Base-by-base conservation (phyloP, 148 eudicot species). In the Dianthus caryophyllus region DNA sequence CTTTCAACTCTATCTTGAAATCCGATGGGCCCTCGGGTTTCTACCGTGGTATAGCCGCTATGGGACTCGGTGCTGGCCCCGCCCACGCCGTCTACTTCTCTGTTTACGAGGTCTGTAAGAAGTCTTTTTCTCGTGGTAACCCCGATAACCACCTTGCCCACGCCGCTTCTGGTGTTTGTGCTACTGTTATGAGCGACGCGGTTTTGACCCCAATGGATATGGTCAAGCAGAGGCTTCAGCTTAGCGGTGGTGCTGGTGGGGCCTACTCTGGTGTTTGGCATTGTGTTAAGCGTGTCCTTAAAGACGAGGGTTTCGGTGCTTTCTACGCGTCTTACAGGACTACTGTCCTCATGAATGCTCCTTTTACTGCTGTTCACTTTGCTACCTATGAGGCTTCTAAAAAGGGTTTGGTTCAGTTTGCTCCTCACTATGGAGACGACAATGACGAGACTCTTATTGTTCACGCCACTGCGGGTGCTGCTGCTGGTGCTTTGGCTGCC, bases 401-500 rank as follows among this genome's bases (percentile, higher is more conserved):
- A 70, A 86, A 75, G 73, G 97, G 82, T 20, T 75, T 94, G 79
- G 55, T 30, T 52, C 95, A 79, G 82, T 30, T 86, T 24, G 84
- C 88, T 14, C 82, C 84, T 2, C 86, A 86, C 21, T 70, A 72
- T 21, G 88, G 36, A 0, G 81, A n/a, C n/a, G n/a, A n/a, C n/a
- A n/a, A 75, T 36, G 98, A 94, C 27, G 98, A 88, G 76, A 56
- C 86, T 65, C 49, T 81, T 73, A 65, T 90, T 44, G 88, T 88
- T 73, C 98, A 93, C 65, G 98, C 97, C 16, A 88, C 98, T 0
- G 98, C 97, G 1, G 98, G 98, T n/a, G 97, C 96, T 0, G 95
- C 79, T 0, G 98, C 98, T 0, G 98, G 98, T 33, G 96, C 97
- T 0, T 74, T 84, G 80, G 98, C 97, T 0, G 91, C 95, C 1